These are phyloP conservation scores for Aphanomyces cochlioides DNA, from an alignment of 352 stramenopile genomes.

Conservation along the genomic window DNA sequence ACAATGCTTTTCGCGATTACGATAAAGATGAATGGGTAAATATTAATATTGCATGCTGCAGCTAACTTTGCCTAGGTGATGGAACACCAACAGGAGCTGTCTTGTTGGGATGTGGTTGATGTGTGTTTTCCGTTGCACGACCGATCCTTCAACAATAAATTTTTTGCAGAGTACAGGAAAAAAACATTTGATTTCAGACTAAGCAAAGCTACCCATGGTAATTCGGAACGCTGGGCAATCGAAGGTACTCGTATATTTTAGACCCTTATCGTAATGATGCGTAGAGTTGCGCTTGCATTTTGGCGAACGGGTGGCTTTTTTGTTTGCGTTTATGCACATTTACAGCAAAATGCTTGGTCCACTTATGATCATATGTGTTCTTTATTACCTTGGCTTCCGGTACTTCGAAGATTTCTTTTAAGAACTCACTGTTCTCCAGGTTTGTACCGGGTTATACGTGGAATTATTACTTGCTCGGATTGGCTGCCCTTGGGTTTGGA, in stretches of 20 bases:
- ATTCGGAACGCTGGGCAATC: constrained; percentile 80
- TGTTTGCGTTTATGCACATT: constrained; percentile 88
- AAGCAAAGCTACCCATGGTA: constrained; percentile 63
- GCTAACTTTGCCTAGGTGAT: constrained; percentile 36
- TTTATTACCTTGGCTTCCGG: constrained; percentile 75
- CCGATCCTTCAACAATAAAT: constrained; percentile 80
- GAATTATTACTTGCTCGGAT: constrained; percentile 67
- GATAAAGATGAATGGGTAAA: constrained; percentile 80
- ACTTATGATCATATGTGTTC: constrained; percentile 55
- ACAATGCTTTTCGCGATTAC: constrained; percentile 83
- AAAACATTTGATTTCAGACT: constrained; percentile 70
- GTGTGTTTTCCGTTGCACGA: constrained; percentile 83
- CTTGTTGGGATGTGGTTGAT: constrained; percentile 67
- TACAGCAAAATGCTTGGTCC: constrained; percentile 84
- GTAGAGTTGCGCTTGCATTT: constrained; percentile 79
- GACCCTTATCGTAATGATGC: background rate
- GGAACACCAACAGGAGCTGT: constrained; percentile 78
- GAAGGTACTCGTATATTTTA: constrained; percentile 35
- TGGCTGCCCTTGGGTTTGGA: constrained; percentile 63
- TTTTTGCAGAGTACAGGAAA: constrained; percentile 83
- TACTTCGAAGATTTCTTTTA: constrained; percentile 37
- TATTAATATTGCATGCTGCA: background rate
- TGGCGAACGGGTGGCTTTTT: constrained; percentile 79
- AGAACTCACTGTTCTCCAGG: constrained; percentile 1
- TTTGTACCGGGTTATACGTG: constrained; percentile 43